Percentiles rank a stretch among this genome's conserved stretches.
These are phyloP conservation scores for Ichthyophthirius multifiliis DNA, from an alignment of 169 alveolate species.

Conservation along the genomic window DNA sequence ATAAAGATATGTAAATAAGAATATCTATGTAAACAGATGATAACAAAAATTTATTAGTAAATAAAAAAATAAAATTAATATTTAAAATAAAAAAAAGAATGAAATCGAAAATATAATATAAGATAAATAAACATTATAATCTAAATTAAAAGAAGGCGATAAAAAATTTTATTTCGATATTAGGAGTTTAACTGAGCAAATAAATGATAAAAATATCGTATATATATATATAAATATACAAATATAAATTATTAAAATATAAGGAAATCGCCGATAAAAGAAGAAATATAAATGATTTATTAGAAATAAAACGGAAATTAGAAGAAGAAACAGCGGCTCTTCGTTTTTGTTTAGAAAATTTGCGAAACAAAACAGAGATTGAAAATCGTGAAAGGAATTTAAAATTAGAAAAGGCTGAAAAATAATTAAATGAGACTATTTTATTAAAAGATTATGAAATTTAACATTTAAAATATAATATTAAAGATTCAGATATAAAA, in stretches of 20 bases:
- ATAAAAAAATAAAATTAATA: neutral
- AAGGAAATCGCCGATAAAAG: constrained; percentile 25
- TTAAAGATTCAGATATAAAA: neutral
- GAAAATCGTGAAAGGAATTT: constrained; percentile 29
- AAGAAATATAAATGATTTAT: constrained; percentile 21
- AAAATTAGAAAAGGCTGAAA: constrained; percentile 31
- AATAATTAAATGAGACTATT: constrained; percentile 12
- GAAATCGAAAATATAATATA: constrained; percentile 25
- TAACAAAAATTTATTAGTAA: neutral
- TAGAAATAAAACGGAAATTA: constrained; percentile 31
- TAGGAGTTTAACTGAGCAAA: constrained; percentile 19
- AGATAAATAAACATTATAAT: constrained; percentile 19
- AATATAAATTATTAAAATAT: neutral
- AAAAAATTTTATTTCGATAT: constrained; percentile 35
- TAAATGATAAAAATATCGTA: constrained; percentile 34
- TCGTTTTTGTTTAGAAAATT: constrained; percentile 30
- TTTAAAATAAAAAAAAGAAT: neutral
- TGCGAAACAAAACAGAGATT: constrained; percentile 13
- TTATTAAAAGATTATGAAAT: constrained; percentile 26
- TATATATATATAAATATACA: neutral
- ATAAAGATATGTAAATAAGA: neutral
- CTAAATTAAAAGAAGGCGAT: constrained; percentile 34
- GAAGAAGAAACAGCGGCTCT: constrained; percentile 41
- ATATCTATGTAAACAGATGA: neutral
- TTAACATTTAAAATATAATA: neutral